Percentiles rank a stretch among this genome's conserved stretches.
phyloP scores from a whole-genome alignment of 768 basidiomycete genomes.

The Pleurotus platypus region DNA sequence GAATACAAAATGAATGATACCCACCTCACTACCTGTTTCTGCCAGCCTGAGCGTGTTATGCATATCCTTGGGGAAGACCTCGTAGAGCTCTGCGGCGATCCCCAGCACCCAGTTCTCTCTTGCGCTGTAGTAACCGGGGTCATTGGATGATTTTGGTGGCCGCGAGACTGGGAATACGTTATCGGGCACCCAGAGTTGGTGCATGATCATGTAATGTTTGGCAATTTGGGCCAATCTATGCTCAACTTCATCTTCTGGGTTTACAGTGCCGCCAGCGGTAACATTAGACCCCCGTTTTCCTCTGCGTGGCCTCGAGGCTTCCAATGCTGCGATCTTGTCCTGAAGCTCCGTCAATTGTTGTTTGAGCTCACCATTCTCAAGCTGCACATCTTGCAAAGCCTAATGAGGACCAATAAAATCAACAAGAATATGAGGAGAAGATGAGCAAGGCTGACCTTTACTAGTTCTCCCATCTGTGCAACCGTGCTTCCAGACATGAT shows the following conservation, averaged over 20 bases:
- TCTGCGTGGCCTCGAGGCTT: no score
- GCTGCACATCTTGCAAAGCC: not conserved
- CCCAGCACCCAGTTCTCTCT: not conserved
- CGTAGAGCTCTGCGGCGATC: not conserved
- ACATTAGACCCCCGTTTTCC: not conserved
- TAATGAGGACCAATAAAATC: no score
- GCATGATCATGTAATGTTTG: no score
- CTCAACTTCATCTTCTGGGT: not conserved
- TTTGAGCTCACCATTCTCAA: not conserved
- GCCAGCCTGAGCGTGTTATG: not conserved
- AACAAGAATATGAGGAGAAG: no score
- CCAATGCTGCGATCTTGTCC: not conserved
- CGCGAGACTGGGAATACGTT: not conserved
- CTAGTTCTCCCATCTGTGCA: no score
- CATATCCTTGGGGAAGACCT: not conserved
- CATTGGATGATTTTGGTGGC: not conserved
- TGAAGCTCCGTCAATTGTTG: not conserved
- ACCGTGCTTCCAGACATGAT: no score
- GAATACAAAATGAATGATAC: not conserved
- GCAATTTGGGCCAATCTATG: no score
- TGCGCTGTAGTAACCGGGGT: not conserved
- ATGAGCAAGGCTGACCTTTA: no score
- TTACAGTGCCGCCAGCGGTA: not conserved
- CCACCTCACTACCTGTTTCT: not conserved
- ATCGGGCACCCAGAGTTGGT: no score